Base-by-base conservation (phyloP, 2,329 filamentous ascomycete species). In the Byssothecium circinans region DNA sequence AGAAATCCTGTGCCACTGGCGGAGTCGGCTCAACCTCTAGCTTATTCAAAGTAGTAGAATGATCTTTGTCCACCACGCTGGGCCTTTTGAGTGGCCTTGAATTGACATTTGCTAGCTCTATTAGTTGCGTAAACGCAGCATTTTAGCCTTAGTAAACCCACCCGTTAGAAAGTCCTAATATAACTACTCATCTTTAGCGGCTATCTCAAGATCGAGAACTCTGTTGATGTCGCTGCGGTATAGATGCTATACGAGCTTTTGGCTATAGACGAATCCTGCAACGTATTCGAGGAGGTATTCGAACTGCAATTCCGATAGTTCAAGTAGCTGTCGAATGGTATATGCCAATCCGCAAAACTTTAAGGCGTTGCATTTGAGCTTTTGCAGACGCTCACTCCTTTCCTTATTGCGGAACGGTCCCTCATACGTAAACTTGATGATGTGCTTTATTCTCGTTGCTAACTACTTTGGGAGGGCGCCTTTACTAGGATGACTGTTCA, bases 291-390 rank as follows among this genome's bases (percentile, higher is more conserved):
- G 23, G 17, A 41, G 38, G n/a, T 29, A 30, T 30, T 41, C 29
- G 29, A 41, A 41, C 15, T 30, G 17, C 29, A 41, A 41, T 41
- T 41, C 17, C 10, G 23, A 18, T 41, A 41, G 23, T 3, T 15
- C 29, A 30, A 29, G 23, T 30, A 41, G 23, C 8, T 17, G 3
- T 27, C 29, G 29, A 15, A 41, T 41, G 29, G 25, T 41, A 30
- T 41, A 41, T 30, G 5, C 38, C 29, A 41, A 41, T 41, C 23
- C 29, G 29, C 29, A 41, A 41, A 29, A 40, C 20, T 40, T 40
- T 27, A 40, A 40, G n/a, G 7, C 4, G 23, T 40, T 40, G 23
- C 23, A 40, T 27, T 40, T 27, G 23, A 41, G 7, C 38, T 27
- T 41, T 41, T 18, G 19, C 19, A 41, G 7, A 30, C 25, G 25